These are phyloP conservation scores for Coniochaeta sp. DNA, from an alignment of 2,329 filamentous ascomycete species.

Conservation along the genomic window DNA sequence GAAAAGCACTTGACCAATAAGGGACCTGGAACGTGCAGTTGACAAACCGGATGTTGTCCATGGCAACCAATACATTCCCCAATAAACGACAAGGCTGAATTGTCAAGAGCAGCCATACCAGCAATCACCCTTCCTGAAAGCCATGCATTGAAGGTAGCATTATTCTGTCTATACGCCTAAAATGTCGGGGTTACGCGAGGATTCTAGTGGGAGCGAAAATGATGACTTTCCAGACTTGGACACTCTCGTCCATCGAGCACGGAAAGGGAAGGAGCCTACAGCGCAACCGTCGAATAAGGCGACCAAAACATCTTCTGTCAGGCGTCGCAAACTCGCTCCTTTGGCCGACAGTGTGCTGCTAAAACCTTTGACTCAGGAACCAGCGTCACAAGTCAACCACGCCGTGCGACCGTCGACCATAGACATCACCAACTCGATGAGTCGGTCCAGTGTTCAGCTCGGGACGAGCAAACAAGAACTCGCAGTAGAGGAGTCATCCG, in stretches of 20 bases:
- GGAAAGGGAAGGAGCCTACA: neutral
- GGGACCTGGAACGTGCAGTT: neutral
- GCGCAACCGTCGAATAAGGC: neutral
- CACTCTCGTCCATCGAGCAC: neutral
- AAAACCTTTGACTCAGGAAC: slow-evolving; percentile 13
- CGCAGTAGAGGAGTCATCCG: slow-evolving; percentile 5
- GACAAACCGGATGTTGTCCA: neutral
- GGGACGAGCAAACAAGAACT: slow-evolving; percentile 10
- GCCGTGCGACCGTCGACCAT: neutral
- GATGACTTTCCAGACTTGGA: slow-evolving; percentile 1
- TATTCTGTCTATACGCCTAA: neutral
- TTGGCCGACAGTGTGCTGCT: slow-evolving; percentile 13
- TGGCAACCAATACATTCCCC: neutral
- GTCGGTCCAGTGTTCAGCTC: slow-evolving; percentile 9
- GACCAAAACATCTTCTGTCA: slow-evolving; percentile 4
- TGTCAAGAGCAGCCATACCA: neutral
- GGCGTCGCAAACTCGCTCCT: slow-evolving; percentile 15
- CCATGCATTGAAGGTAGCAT: neutral
- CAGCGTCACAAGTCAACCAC: neutral
- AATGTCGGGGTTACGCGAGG: neutral
- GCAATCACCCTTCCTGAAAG: neutral
- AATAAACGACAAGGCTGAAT: neutral
- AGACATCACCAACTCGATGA: neutral
- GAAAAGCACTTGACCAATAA: neutral
- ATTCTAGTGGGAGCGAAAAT: neutral